phyloP scores from a whole-genome alignment of 495 filamentous ascomycete genomes.

The Usnea hakonensis region DNA sequence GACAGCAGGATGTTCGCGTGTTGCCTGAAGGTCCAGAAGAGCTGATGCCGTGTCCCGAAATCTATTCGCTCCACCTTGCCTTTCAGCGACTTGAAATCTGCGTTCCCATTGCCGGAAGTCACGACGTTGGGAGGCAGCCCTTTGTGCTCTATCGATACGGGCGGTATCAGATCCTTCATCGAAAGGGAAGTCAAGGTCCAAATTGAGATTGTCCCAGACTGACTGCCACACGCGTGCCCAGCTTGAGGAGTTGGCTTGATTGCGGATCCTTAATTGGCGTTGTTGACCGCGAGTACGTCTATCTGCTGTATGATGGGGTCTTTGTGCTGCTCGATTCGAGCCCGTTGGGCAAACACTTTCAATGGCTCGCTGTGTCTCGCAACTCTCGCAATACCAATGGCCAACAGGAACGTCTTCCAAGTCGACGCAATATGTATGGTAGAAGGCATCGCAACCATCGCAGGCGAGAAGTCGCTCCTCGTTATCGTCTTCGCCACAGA shows the following conservation, averaged over 20 bases:
- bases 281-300: constrained; percentile 47
- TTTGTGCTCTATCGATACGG: constrained; percentile 43
- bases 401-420: constrained; percentile 63
- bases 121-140: constrained; percentile 51
- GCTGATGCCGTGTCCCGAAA: constrained; percentile 57
- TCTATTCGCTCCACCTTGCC: constrained; percentile 58
- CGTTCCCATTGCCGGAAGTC: constrained; percentile 72
- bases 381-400: constrained; percentile 80
- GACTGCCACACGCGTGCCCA: constrained; percentile 66
- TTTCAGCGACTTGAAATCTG: constrained; percentile 68
- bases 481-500: constrained; percentile 67
- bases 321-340: constrained; percentile 21
- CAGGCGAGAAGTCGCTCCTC: constrained; percentile 78
- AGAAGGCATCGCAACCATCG: constrained; percentile 75
- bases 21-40: constrained; percentile 40
- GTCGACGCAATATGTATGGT: constrained; percentile 82
- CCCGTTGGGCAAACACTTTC: constrained; percentile 28
- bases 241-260: constrained; percentile 40
- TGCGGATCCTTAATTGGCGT: constrained; percentile 35
- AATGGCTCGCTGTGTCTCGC: constrained; percentile 47
- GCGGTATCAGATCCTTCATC: constrained; percentile 55
- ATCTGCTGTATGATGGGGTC: constrained; percentile 35
- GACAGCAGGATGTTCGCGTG: constrained; percentile 37
- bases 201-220: constrained; percentile 55
- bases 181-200: constrained; percentile 87